Conservation (phyloP, 148 eudicot species). For the Rhododendron mucronatum region DNA sequence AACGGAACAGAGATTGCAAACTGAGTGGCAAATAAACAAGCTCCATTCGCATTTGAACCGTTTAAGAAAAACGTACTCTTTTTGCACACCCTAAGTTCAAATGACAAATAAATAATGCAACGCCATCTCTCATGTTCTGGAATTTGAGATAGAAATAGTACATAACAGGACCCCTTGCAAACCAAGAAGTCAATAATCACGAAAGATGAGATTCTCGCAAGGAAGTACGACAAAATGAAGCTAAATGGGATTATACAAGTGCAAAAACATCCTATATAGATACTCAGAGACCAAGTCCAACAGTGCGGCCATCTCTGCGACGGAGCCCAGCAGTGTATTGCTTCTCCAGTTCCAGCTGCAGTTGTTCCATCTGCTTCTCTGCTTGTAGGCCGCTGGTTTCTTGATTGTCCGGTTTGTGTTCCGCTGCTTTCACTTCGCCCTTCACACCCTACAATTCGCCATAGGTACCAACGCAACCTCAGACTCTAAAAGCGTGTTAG, state of each 20-base stretch:
- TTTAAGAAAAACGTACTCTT: not conserved
- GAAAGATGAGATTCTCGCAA: not conserved
- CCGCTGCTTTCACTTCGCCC: slow-evolving; percentile 53
- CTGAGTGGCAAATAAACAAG: not conserved
- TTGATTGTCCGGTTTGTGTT: slow-evolving; percentile 38
- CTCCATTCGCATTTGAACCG: not conserved
- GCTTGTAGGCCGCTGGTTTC: slow-evolving; percentile 26
- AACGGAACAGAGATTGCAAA: not conserved
- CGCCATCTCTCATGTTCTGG: not conserved
- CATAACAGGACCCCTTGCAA: not conserved
- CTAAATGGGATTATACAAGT: not conserved
- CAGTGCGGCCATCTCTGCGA: slow-evolving; percentile 93
- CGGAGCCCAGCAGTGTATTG: slow-evolving; percentile 95
- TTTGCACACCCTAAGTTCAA: not conserved
- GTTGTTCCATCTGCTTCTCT: slow-evolving; percentile 64
- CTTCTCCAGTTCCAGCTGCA: slow-evolving; percentile 88
- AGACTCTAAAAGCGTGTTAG: slow-evolving; percentile 99
- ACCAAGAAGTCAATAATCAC: not conserved
- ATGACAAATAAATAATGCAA: not conserved
- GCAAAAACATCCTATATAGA: slow-evolving; percentile 10
- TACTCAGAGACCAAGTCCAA: slow-evolving; percentile 74
- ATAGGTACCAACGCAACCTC: slow-evolving; percentile 96
- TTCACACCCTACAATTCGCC: slow-evolving; percentile 99
- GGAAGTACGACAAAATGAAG: not conserved
- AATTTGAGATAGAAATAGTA: not conserved